Evolutionary conservation across 768 basidiomycete species (phyloP), one percentile per base, ranked within the genome.

Genomic region (Tephrocybe sp.): DNA sequence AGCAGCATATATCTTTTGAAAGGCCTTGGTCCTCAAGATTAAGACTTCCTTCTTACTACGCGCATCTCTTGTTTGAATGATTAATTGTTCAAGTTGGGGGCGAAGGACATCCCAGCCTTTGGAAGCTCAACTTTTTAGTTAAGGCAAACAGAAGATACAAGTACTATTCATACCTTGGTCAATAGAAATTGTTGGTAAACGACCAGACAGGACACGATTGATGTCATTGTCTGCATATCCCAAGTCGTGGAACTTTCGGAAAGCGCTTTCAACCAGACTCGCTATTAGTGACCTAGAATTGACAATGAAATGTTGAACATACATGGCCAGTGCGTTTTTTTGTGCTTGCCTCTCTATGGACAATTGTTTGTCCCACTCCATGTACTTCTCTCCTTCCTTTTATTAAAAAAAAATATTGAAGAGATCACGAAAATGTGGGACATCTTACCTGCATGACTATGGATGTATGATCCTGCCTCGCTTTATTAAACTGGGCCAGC

Each of bases 81-180:
- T 32, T 2, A 16, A 18, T 1, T 40, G 26, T 41, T 67, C 62
- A 0, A 67, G 54, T n/a, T 38, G 32, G 2, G 59, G 56, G 24
- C 42, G 52, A 28, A 67, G 55, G 21, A 49, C 52, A 3, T 47
- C 58, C 66, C 66, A 64, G 22, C 51, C 66, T 67, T 36, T 19
- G 15, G 11, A n/a, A 9, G 5, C 13, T 35, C 37, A 25, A 4
- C 26, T 47, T n/a, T 39, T 21, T 21, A 19, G n/a, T 13, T 5
- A n/a, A n/a, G n/a, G 34, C 18, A 21, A 1, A 24, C 19, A 13
- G 9, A 32, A 13, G 16, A 15, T 11, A 30, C 12, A 18, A 19
- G 26, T 41, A n/a, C n/a, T n/a, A n/a, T 2, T 51, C 59, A 1
- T 51, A 70, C 69, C 54, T 18, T 58, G 60, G 19, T 65, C 63